Evolutionary conservation across 192 early-diverging fungal genomes (phyloP).

Genomic region (Backusella sp.): DNA sequence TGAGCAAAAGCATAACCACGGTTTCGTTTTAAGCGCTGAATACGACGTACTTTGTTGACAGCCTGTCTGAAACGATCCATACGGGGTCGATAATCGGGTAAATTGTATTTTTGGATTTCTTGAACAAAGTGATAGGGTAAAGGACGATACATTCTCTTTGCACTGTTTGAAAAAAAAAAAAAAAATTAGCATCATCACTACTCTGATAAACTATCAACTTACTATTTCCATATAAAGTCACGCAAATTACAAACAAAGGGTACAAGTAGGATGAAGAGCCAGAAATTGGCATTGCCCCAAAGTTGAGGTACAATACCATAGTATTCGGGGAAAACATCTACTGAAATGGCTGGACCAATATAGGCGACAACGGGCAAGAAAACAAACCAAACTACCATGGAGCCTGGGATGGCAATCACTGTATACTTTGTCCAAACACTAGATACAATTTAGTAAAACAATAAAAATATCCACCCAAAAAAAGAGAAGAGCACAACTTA

Average conservation of each 20-base stretch:
- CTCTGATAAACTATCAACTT: slow-evolving; percentile 35
- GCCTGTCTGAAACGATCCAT: slow-evolving; percentile 99
- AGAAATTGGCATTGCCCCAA: slow-evolving; percentile 75
- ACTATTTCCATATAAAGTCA: slow-evolving; percentile 96
- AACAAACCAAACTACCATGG: slow-evolving; percentile 84
- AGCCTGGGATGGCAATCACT: slow-evolving; percentile 85
- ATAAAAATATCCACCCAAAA: neutral
- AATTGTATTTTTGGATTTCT: slow-evolving; percentile 99
- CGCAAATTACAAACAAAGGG: slow-evolving; percentile 81
- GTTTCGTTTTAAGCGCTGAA: slow-evolving; percentile 88
- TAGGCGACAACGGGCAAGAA: slow-evolving; percentile 82
- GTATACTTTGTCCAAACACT: slow-evolving; percentile 96
- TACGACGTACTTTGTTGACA: slow-evolving; percentile 91
- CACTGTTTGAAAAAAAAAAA: slow-evolving; percentile 44
- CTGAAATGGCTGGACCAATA: slow-evolving; percentile 63
- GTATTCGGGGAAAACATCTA: slow-evolving; percentile 70
- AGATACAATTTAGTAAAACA: neutral
- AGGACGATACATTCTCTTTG: slow-evolving; percentile 74
- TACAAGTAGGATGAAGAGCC: slow-evolving; percentile 81
- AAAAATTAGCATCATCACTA: neutral
- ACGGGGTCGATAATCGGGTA: slow-evolving; percentile 95
- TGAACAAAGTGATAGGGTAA: slow-evolving; percentile 94
- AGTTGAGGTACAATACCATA: slow-evolving; percentile 64
- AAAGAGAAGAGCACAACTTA: slow-evolving; percentile 25
- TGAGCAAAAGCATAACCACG: slow-evolving; percentile 98